Base-by-base conservation (phyloP, 2,329 filamentous ascomycete genomes). In the Phyllosticta paracitricarpa region DNA sequence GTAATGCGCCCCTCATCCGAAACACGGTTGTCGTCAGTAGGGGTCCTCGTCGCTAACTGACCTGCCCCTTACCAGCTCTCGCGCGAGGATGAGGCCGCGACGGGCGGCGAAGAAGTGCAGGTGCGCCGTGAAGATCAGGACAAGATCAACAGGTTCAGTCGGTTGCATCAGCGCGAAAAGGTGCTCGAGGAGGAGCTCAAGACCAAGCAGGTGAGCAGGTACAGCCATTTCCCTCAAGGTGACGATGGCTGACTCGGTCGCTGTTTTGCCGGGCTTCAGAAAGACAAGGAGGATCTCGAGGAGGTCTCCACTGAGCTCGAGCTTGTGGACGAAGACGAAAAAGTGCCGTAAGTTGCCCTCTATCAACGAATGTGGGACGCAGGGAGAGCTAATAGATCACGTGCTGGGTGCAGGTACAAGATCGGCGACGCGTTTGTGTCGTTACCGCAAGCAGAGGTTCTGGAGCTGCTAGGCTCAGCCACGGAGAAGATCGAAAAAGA, bases 81-180 rank as follows among this genome's bases (percentile, higher is more conserved):
- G 54, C 95, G 91, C 72, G 93, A 96, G 63, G 93, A 97, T 69
- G 94, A 99, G 76, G 87, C 80, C 62, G 73, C 86, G 63, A 81
- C 86, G 22, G 82, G 81, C 58, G 83, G 84, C 64, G 89, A 94
- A 66, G 94, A 99, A 72, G 88, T 91, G 68, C 89, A 97, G 76
- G 94, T 99, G 63, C 89, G 94, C 63, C 89, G 92, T 70, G 92
- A 97, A 74, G 94, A 99, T 73, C 94, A 99, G 76, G 92, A 97
- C 78, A 96, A 94, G 78, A 99, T 99, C 84, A 99, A 99, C 78
- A 88, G 86, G 66, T 99, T 99, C 81, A 97, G 92, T 75, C 87
- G 91, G 54, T 81, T 99, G 65, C 94, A 99, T 74, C 91, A 95
- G 73, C 88, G 89, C 58, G 89, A 96, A 73, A 81, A 88, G 35